These are phyloP conservation scores for Urostyla sp. DNA, from an alignment of 73 alveolate species.

Conservation along the genomic window DNA sequence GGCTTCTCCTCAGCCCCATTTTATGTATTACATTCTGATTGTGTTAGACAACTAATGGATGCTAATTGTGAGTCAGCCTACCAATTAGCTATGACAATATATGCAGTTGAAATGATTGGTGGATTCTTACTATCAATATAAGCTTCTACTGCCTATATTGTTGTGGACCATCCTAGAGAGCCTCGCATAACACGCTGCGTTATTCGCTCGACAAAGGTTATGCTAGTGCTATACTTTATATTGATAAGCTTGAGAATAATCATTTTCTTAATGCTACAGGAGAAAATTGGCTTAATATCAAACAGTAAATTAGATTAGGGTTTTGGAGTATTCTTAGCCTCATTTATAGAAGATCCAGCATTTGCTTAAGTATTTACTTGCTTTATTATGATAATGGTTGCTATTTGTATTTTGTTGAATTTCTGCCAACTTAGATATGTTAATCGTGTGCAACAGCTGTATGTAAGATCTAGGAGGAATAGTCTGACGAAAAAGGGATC, in stretches of 20 bases:
- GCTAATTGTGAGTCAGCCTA: background rate
- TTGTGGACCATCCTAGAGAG: background rate
- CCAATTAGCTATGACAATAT: background rate
- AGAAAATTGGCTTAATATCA: background rate
- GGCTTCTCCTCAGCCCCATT: constrained; percentile 52
- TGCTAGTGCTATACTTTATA: background rate
- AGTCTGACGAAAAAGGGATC: no score
- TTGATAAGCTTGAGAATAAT: background rate
- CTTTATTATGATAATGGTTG: background rate
- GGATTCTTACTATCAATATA: constrained; percentile 16
- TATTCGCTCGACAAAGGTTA: background rate
- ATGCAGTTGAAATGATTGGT: constrained; percentile 29
- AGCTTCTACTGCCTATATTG: background rate
- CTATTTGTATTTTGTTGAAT: constrained; percentile 4
- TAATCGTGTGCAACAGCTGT: no score
- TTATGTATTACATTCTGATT: constrained; percentile 11
- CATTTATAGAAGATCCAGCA: background rate
- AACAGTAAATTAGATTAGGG: constrained; percentile 1
- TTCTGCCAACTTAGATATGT: background rate
- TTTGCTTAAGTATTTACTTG: constrained; percentile 5
- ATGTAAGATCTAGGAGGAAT: no score
- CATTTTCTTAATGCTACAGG: background rate
- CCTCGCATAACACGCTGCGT: background rate
- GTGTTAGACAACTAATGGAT: constrained; percentile 10
- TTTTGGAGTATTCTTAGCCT: constrained; percentile 42